Evolutionary conservation across 257 asterid species (phyloP), one percentile per base, ranked within the genome.

Genomic region (Fraxinus americana): DNA sequence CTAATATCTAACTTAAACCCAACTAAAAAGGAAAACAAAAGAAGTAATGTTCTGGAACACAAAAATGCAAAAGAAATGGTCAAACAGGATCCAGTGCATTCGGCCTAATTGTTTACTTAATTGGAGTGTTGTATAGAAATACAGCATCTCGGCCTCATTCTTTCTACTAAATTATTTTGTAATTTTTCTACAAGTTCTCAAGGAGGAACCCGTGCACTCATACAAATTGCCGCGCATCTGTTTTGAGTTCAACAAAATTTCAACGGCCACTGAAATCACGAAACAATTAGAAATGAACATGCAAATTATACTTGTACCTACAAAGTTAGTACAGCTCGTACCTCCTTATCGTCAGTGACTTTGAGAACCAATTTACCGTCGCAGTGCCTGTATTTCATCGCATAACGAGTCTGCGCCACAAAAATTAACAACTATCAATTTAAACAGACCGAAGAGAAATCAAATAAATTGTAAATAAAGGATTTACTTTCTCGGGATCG

Each of bases 331-430:
- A 9, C 21, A 36, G 32, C 1, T 0, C 59, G 76, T 83, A 94
- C 97, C 98, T 85, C 89, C 82, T 83, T 92, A 82, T 94, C 88
- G 75, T 94, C 94, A 13, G 97, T 94, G 78, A 94, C 98, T 79
- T 94, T 94, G n/a, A 94, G 92, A 67, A 94, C 92, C 92, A 94
- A 84, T 86, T 94, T 92, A 54, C 97, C 97, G 21, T 94, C 98
- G 57, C 94, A 90, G 73, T 92, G 91, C 81, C 98, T 86, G 88
- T 94, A 94, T 78, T 92, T 94, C 97, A 94, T 90, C 77, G 73
- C 75, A 74, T 92, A 94, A 34, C 97, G 96, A 73, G 97, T 94
- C 97, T 94, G 93, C 43, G 35, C 57, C 72, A 71, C 36, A 30
- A 36, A 36, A 70, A 71, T 14, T 57, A 75, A 66, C 70, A 68